A percentile compares a stretch with the other conserved stretches of the same genome.
Conservation (phyloP, 2,329 filamentous ascomycete species). For the Hymenoscyphus scutula region DNA sequence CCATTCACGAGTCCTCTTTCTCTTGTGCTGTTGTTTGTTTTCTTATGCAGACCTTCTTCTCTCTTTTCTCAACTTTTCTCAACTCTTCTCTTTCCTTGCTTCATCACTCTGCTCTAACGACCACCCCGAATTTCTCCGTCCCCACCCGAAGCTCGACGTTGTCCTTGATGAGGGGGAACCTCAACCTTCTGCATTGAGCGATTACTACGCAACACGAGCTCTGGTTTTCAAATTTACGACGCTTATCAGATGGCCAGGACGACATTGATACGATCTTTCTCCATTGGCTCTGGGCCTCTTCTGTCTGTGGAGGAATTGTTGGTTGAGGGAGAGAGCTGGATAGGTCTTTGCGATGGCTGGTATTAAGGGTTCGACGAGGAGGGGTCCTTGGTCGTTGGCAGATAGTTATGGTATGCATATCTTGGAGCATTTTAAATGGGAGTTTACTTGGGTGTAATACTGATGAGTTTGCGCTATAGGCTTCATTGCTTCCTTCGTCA, state of each 20-base stretch:
- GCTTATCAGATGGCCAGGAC: conserved; percentile 18
- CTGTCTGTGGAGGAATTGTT: background rate
- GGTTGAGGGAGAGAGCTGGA: background rate
- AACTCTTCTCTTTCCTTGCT: no score
- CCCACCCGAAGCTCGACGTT: background rate
- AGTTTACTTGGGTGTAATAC: background rate
- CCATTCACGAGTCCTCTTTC: background rate
- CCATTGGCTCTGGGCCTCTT: conserved; percentile 22
- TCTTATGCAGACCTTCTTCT: background rate
- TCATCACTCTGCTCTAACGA: no score
- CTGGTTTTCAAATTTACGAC: background rate
- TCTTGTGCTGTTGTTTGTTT: background rate
- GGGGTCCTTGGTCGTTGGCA: conserved; percentile 30
- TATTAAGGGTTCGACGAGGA: background rate
- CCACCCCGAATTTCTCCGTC: background rate
- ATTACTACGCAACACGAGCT: background rate
- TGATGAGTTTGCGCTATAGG: conserved; percentile 19
- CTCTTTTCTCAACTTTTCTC: no score
- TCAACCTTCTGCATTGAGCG: background rate
- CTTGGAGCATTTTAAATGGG: background rate
- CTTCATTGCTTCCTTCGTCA: conserved; percentile 34
- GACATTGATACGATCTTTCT: conserved; percentile 1
- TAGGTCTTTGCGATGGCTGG: background rate
- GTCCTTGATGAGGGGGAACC: background rate
- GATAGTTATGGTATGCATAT: conserved; percentile 34